Base-by-base conservation (phyloP, 768 basidiomycete species). In the Tylopilus intermedius region DNA sequence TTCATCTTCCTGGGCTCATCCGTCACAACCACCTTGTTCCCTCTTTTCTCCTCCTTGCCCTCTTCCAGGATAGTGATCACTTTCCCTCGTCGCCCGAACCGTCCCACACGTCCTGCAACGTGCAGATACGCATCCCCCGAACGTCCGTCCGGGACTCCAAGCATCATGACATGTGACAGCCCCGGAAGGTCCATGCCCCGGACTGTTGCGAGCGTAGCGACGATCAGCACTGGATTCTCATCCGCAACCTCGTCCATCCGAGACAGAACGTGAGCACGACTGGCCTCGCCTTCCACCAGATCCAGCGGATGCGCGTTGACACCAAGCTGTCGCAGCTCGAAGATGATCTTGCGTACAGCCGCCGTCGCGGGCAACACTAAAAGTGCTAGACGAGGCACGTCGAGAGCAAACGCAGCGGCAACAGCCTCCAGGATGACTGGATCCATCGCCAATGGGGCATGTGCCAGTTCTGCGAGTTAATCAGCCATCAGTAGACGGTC, bases 161-260 rank as follows among this genome's bases (percentile, higher is more conserved):
- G 68, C 46, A 89, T 71, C 65, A 91, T 89, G 18, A 90, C 88
- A 63, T 90, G 88, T 44, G 79, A 79, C 59, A 90, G 72, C 55
- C 76, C 76, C 9, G 82, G 83, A 47, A 90, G 67, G 70, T 91
- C 88, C 45, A 91, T 68, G 26, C 88, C 88, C 45, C 89, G 82
- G 33, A 79, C 81, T 18, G 83, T 83, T 15, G 86, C 84, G 22
- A 80, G 70, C 1, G 88, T 89, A 13, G 79, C 76, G 38, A 91
- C 84, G 30, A 91, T 73, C 61, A 90, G 64, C 22, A 69, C 79
- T 22, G 88, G 84, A 60, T 79, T 77, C 60, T 78, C 79, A 35
- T 74, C 67, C 30, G 65, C 55, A 40, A 42, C 58, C 27, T 54
- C 68, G 7, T 62, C 50, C 45, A 45, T 69, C 50, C 71, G 71